Evolutionary conservation across 306 rosid species (phyloP).

Genomic region (Boehmeria nivea): DNA sequence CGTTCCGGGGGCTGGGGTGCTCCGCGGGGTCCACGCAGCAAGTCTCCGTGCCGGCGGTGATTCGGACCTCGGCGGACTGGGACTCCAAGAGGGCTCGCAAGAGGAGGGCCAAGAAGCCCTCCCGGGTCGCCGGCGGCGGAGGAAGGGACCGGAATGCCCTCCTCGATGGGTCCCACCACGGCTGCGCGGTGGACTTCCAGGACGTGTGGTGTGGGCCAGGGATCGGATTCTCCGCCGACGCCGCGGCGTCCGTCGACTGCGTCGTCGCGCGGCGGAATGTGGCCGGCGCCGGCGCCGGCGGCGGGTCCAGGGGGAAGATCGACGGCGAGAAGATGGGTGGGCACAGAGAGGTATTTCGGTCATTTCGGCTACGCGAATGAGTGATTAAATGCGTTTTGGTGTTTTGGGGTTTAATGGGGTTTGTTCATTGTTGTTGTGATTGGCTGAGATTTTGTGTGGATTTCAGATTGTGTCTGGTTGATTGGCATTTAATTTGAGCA

Average conservation of each 20-base stretch:
- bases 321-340: conserved; percentile 52
- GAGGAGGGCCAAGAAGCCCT: conserved; percentile 43
- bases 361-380: too few relatives aligned
- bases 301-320: conserved; percentile 53
- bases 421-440: background rate
- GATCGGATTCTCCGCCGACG: conserved; percentile 68
- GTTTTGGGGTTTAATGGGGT: background rate
- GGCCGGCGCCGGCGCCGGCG: conserved; percentile 32
- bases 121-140: conserved; percentile 11
- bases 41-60: conserved; percentile 82
- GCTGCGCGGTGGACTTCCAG: conserved; percentile 55
- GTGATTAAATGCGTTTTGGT: too few relatives aligned
- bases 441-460: too few relatives aligned
- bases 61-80: conserved; percentile 79
- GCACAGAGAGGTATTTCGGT: conserved; percentile 16
- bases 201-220: conserved; percentile 99
- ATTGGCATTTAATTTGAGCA: too few relatives aligned
- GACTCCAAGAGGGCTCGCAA: conserved; percentile 55
- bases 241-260: conserved; percentile 71
- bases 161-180: conserved; percentile 38
- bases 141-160: conserved; percentile 16
- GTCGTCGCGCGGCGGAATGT: conserved; percentile 66
- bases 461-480: too few relatives aligned
- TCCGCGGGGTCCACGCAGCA: conserved; percentile 66
- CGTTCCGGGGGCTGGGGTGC: conserved; percentile 82